These are phyloP conservation scores for Nigrograna mackinnonii DNA, from an alignment of 2,329 filamentous ascomycete species.

Conservation along the genomic window DNA sequence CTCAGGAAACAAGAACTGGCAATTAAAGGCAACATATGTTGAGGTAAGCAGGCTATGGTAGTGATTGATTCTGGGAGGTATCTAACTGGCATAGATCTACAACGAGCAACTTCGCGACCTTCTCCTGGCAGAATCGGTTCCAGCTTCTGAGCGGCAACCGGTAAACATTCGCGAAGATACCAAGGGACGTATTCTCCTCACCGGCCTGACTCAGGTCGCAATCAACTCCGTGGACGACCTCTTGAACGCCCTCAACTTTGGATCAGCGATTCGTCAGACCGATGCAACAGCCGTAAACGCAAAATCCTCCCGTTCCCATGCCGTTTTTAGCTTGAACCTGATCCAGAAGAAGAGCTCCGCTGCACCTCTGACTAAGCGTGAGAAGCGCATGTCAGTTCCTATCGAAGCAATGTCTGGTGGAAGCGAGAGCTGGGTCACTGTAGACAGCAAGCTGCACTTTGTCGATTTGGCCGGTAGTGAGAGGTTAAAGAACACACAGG, in stretches of 20 bases:
- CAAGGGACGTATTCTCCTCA: constrained; percentile 92
- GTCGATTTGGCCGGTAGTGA: constrained; percentile 97
- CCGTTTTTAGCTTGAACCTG: constrained; percentile 93
- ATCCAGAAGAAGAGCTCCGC: constrained; percentile 75
- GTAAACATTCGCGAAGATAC: constrained; percentile 95
- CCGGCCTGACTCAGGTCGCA: constrained; percentile 82
- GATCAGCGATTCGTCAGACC: constrained; percentile 92
- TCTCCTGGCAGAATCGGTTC: constrained; percentile 74
- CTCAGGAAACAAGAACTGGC: constrained; percentile 76
- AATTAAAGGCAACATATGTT: constrained; percentile 90
- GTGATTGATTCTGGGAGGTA: neutral
- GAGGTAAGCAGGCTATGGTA: constrained; percentile 49
- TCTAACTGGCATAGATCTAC: constrained; percentile 71
- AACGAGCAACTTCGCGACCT: constrained; percentile 95
- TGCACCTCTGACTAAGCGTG: constrained; percentile 56
- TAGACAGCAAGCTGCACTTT: constrained; percentile 98
- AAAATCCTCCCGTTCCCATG: constrained; percentile 95
- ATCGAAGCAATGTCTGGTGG: constrained; percentile 73
- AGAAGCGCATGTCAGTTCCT: constrained; percentile 88
- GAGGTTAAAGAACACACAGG: constrained; percentile 93
- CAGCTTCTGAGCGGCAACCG: constrained; percentile 69
- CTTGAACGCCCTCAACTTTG: constrained; percentile 85
- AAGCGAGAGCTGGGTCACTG: constrained; percentile 70
- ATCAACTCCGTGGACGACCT: constrained; percentile 93
- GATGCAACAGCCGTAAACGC: constrained; percentile 97